These are phyloP conservation scores for Pelargonium australe DNA, from an alignment of 441 rosid species.

Conservation along the genomic window DNA sequence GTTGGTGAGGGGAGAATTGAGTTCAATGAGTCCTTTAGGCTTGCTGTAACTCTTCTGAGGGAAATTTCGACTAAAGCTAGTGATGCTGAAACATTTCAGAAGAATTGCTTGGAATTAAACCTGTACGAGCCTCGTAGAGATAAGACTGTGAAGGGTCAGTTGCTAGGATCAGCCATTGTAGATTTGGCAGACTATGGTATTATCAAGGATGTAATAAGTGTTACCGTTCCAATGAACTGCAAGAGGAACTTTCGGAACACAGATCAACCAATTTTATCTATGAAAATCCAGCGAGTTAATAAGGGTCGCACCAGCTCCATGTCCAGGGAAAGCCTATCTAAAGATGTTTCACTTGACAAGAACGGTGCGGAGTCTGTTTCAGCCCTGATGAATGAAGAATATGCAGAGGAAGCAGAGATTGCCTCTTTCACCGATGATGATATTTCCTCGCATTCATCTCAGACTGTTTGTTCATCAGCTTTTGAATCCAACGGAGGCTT, in stretches of 20 bases:
- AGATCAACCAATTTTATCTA: slow-evolving; percentile 57
- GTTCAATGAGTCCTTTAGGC: slow-evolving; percentile 72
- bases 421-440: slow-evolving; percentile 71
- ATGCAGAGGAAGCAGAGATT: slow-evolving; percentile 73
- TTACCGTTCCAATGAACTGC: slow-evolving; percentile 64
- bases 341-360: slow-evolving; percentile 34
- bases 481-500: slow-evolving; percentile 41
- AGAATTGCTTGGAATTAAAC: slow-evolving; percentile 64
- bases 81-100: slow-evolving; percentile 47
- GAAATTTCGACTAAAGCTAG: slow-evolving; percentile 52
- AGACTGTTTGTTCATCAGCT: slow-evolving; percentile 41
- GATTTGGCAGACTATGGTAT: slow-evolving; percentile 77
- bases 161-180: slow-evolving; percentile 62
- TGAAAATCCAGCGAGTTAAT: slow-evolving; percentile 51
- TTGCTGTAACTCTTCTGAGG: slow-evolving; percentile 59
- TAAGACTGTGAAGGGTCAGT: slow-evolving; percentile 42
- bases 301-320: slow-evolving; percentile 41
- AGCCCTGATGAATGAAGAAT: slow-evolving; percentile 60
- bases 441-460: slow-evolving; percentile 70
- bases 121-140: slow-evolving; percentile 89
- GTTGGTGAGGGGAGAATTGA: slow-evolving; percentile 83
- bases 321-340: slow-evolving; percentile 31
- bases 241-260: slow-evolving; percentile 70
- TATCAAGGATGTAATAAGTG: slow-evolving; percentile 38
- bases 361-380: slow-evolving; percentile 59